Evolutionary conservation across 2,329 filamentous ascomycete species (phyloP).

Genomic region (Cordyceps sp.): DNA sequence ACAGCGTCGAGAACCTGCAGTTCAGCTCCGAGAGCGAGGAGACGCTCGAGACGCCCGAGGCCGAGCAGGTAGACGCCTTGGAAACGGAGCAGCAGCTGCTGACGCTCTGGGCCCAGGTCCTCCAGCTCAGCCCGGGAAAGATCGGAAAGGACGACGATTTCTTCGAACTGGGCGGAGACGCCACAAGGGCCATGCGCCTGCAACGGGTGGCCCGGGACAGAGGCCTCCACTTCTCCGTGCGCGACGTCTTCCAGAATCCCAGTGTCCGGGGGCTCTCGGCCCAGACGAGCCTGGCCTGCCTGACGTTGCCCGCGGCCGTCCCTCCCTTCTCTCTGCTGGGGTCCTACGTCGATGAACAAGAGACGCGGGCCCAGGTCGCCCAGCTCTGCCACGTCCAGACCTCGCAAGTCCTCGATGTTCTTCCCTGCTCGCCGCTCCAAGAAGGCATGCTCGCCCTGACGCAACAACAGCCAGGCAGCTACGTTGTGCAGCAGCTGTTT

Average conservation of each 20-base stretch:
- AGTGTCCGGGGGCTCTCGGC: slow-evolving; percentile 1
- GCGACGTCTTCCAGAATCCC: slow-evolving; percentile 1
- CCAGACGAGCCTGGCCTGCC: neutral
- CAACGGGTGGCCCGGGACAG: slow-evolving; percentile 6
- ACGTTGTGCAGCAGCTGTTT: slow-evolving; percentile 1
- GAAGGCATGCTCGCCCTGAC: slow-evolving; percentile 4
- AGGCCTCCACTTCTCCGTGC: slow-evolving; percentile 12
- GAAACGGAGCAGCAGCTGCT: slow-evolving; percentile 12
- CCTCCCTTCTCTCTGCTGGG: neutral
- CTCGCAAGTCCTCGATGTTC: slow-evolving; percentile 2
- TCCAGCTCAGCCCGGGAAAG: slow-evolving; percentile 10
- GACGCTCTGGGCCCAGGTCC: slow-evolving; percentile 13
- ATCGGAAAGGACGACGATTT: slow-evolving; percentile 18
- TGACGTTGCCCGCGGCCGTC: neutral
- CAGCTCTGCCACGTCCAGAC: neutral
- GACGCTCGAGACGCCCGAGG: neutral
- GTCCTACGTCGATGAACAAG: neutral
- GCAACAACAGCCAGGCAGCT: slow-evolving; percentile 2
- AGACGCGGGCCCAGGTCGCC: neutral
- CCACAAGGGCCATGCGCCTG: slow-evolving; percentile 24
- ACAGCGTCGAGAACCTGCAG: neutral
- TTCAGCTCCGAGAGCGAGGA: slow-evolving; percentile 1
- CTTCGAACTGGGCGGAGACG: slow-evolving; percentile 26
- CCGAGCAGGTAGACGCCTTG: neutral
- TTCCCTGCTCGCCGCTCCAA: slow-evolving; percentile 5